Conservation (phyloP, 2,329 filamentous ascomycete species). For the Fusarium anthophilum region DNA sequence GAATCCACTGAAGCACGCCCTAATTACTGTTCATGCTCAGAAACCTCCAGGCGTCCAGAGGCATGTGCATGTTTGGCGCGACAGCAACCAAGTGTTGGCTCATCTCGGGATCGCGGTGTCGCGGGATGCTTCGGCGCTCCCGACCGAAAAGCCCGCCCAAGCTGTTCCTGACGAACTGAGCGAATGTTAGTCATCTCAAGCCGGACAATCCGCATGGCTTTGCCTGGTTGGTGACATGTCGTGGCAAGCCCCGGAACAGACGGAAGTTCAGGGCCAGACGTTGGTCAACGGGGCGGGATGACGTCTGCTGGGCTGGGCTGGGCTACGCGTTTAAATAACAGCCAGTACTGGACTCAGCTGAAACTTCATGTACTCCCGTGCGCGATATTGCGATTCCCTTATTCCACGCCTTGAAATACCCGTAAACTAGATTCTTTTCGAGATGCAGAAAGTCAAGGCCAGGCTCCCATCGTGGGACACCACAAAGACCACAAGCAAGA, state of each 20-base stretch:
- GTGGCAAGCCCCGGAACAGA: slow-evolving; percentile 6
- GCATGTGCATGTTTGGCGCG: too few relatives aligned
- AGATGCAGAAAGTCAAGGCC: slow-evolving; percentile 49
- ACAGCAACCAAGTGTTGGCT: not conserved
- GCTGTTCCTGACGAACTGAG: too few relatives aligned
- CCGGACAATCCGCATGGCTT: slow-evolving; percentile 4
- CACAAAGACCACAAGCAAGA: slow-evolving; percentile 65
- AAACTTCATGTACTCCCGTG: not conserved
- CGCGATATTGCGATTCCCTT: not conserved
- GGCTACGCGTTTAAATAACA: slow-evolving; percentile 4
- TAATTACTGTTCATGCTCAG: too few relatives aligned
- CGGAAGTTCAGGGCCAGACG: not conserved
- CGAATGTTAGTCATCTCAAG: not conserved
- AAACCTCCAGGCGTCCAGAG: not conserved
- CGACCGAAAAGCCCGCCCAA: not conserved
- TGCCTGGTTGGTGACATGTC: not conserved
- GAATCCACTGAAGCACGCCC: not conserved
- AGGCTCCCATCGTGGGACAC: slow-evolving; percentile 60
- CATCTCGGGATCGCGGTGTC: not conserved
- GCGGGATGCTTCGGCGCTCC: not conserved
- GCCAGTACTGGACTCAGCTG: not conserved
- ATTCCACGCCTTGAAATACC: fast-evolving
- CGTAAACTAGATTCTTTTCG: not conserved
- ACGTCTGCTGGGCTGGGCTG: slow-evolving; percentile 5
- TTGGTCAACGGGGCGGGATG: not conserved